Evolutionary conservation across 371 early-diverging fungal genomes (phyloP).

Genomic region (Mucor velutinosus): DNA sequence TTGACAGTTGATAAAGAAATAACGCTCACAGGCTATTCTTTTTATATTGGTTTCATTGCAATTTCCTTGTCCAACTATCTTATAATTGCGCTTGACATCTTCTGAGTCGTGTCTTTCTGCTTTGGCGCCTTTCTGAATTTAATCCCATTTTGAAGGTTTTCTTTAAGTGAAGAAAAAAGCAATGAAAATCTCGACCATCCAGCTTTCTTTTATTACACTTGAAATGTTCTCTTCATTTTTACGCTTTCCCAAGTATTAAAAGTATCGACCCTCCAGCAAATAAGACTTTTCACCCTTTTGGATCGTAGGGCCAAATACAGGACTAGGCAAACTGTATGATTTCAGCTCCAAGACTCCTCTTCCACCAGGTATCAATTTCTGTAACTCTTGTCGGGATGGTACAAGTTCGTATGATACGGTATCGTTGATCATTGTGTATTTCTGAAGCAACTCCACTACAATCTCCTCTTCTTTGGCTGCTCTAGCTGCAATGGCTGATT

Average conservation of each 20-base stretch:
- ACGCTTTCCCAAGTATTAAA: not conserved
- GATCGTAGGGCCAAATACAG: constrained; percentile 51
- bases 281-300: constrained; percentile 24
- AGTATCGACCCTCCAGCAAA: constrained; percentile 31
- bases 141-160: no score
- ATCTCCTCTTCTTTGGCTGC: constrained; percentile 58
- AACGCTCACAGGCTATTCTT: no score
- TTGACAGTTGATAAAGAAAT: no score
- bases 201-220: no score
- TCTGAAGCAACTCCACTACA: constrained; percentile 47
- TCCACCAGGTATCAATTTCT: constrained; percentile 61
- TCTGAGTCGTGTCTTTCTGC: no score
- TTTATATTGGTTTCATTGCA: no score
- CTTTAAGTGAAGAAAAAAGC: no score
- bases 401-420: constrained; percentile 62
- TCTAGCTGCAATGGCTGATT: constrained; percentile 48
- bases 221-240: no score
- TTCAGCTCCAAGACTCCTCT: constrained; percentile 56
- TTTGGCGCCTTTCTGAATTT: no score
- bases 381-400: constrained; percentile 54
- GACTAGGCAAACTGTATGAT: constrained; percentile 49
- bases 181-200: no score
- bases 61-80: no score
- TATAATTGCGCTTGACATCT: no score
- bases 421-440: constrained; percentile 60